These are phyloP conservation scores for Chaetoceros tenuissimus DNA, from an alignment of 108 stramenopile species.

Conservation along the genomic window DNA sequence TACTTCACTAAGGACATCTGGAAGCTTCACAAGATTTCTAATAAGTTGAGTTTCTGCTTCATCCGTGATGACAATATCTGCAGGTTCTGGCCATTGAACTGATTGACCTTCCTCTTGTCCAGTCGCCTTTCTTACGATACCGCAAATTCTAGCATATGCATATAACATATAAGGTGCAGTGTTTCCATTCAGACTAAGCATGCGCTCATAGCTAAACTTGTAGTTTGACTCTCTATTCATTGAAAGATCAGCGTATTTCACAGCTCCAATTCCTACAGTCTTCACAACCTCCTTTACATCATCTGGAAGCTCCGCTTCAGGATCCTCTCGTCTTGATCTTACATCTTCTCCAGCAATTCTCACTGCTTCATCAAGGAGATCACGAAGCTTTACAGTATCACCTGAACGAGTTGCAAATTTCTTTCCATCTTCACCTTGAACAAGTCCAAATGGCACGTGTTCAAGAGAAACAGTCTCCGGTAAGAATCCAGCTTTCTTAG, in stretches of 20 bases:
- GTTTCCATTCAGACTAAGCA: conserved; percentile 97
- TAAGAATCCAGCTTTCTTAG: conserved; percentile 70
- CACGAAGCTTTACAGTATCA: conserved; percentile 95
- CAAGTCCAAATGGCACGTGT: conserved; percentile 97
- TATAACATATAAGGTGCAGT: conserved; percentile 99
- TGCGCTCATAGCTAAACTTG: conserved; percentile 94
- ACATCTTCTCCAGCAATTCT: conserved; percentile 79
- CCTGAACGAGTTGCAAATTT: conserved; percentile 97
- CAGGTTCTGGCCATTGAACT: conserved; percentile 59
- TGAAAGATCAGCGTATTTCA: conserved; percentile 97
- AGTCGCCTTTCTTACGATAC: conserved; percentile 88
- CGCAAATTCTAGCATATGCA: conserved; percentile 90
- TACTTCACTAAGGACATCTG: conserved; percentile 78
- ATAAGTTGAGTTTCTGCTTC: conserved; percentile 84
- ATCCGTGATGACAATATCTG: conserved; percentile 67
- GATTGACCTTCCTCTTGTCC: conserved; percentile 37
- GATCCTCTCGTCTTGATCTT: conserved; percentile 31
- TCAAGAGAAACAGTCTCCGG: conserved; percentile 59
- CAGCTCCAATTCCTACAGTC: conserved; percentile 95
- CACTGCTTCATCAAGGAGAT: conserved; percentile 93
- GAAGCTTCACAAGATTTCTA: conserved; percentile 72
- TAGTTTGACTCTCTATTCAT: conserved; percentile 97
- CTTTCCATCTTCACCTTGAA: conserved; percentile 98
- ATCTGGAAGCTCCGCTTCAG: conserved; percentile 30
- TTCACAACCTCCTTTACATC: conserved; percentile 52